Evolutionary conservation across 2,329 filamentous ascomycete genomes (phyloP).

Genomic region (Alternaria alternata): DNA sequence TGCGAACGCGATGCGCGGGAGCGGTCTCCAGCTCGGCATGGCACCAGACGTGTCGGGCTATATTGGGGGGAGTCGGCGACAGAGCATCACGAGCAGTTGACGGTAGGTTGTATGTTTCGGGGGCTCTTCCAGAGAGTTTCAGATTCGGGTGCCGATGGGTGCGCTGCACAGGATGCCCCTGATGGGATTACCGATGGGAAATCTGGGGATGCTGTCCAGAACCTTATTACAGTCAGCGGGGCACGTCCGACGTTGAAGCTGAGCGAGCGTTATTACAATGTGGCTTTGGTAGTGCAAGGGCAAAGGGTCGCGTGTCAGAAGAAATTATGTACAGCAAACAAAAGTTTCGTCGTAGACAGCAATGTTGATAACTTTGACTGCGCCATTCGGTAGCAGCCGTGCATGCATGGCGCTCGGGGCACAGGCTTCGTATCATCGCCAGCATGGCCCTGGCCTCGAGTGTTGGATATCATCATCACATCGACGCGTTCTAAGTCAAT

Average conservation of each 20-base stretch:
- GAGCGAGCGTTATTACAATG: not conserved
- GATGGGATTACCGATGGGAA: constrained; percentile 18
- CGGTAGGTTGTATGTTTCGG: not conserved
- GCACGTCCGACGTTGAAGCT: constrained; percentile 11
- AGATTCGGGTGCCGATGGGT: constrained; percentile 5
- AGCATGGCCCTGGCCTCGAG: constrained; percentile 15
- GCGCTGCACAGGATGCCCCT: constrained; percentile 23
- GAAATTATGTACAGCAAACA: constrained; percentile 10
- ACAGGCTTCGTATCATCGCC: constrained; percentile 19
- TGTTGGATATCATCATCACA: constrained; percentile 9
- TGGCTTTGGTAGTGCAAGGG: constrained; percentile 6
- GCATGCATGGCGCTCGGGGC: constrained; percentile 24
- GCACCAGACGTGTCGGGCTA: constrained; percentile 43
- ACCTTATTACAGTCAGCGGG: constrained; percentile 18
- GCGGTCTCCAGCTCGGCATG: constrained; percentile 80
- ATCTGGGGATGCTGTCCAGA: constrained; percentile 19
- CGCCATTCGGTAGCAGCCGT: constrained; percentile 22
- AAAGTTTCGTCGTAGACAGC: constrained; percentile 9
- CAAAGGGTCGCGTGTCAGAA: constrained; percentile 3
- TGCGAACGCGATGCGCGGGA: constrained; percentile 96
- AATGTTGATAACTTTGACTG: constrained; percentile 10
- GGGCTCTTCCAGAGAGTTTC: constrained; percentile 10
- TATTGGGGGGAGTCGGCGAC: constrained; percentile 35
- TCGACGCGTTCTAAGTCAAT: constrained; percentile 6
- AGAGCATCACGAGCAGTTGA: constrained; percentile 42